Percentiles rank a stretch among this genome's conserved stretches.
Conservation (phyloP, 331 rosid genomes). For the Saraca asoca region DNA sequence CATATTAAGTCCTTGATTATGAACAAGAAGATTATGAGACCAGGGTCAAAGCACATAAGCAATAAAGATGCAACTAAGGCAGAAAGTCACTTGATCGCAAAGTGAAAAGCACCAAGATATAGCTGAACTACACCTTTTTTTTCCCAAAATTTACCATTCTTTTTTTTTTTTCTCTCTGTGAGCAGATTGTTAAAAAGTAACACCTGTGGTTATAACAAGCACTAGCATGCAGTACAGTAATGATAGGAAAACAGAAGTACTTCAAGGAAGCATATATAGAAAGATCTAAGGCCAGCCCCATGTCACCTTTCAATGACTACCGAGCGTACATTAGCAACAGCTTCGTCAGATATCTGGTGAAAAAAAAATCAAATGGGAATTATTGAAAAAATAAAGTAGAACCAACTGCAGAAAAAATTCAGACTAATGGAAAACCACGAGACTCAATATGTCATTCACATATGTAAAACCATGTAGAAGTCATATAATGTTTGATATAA, state of each 20-base stretch:
- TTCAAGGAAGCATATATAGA: conserved; percentile 23
- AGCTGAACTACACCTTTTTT: conserved; percentile 26
- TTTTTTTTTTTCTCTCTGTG: background rate
- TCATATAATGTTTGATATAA: conserved; percentile 8
- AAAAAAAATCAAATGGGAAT: conserved; percentile 18
- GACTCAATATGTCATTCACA: conserved; percentile 25
- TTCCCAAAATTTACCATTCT: background rate
- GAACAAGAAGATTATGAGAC: conserved; percentile 23
- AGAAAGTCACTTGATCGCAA: conserved; percentile 2
- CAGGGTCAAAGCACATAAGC: conserved; percentile 14
- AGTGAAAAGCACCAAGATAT: conserved; percentile 13
- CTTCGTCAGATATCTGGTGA: conserved; percentile 84
- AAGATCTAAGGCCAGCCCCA: conserved; percentile 25
- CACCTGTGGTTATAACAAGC: conserved; percentile 6
- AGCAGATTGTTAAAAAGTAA: background rate
- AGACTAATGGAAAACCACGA: conserved; percentile 2
- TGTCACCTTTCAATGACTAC: conserved; percentile 73
- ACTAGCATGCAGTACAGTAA: background rate
- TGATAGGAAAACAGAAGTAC: conserved; percentile 5
- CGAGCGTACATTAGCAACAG: conserved; percentile 71
- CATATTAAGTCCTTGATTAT: conserved; percentile 33
- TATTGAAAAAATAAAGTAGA: conserved; percentile 30
- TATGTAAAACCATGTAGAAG: too few species aligned
- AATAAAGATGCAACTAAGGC: conserved; percentile 9
- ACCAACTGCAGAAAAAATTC: conserved; percentile 29